A percentile compares a stretch with the other conserved stretches of the same genome.
phyloP scores from a whole-genome alignment of 2,329 filamentous ascomycete species.

The Colletotrichum camelliae region DNA sequence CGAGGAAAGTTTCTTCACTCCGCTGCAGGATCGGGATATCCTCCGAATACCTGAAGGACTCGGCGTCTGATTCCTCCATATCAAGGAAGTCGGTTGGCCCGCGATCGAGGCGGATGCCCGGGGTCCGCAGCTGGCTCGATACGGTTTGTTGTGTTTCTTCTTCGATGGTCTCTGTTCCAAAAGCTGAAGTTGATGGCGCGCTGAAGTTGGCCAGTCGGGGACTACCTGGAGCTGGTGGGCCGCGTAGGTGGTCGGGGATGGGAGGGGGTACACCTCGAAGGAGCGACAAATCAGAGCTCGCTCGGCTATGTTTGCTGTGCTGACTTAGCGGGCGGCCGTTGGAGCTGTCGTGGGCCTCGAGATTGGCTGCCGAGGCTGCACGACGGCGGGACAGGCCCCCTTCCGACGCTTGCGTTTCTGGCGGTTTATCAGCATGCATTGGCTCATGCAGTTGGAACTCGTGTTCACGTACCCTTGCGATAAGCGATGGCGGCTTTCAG shows the following conservation, averaged over 20 bases:
- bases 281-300: constrained; percentile 73
- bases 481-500: constrained; percentile 72
- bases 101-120: constrained; percentile 59
- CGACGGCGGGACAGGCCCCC: constrained; percentile 53
- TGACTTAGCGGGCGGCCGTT: constrained; percentile 61
- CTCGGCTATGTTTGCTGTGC: constrained; percentile 71
- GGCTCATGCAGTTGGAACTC: not conserved
- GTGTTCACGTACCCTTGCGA: constrained; percentile 66
- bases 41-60: constrained; percentile 70
- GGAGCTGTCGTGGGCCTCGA: constrained; percentile 59
- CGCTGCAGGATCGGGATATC: constrained; percentile 71
- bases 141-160: constrained; percentile 45
- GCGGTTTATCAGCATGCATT: constrained; percentile 13
- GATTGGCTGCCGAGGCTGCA: constrained; percentile 66
- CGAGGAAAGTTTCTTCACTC: constrained; percentile 66
- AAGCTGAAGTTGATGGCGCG: constrained; percentile 33
- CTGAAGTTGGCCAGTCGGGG: constrained; percentile 52
- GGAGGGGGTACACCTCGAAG: constrained; percentile 59
- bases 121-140: constrained; percentile 53
- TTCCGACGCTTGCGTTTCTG: constrained; percentile 34
- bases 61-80: constrained; percentile 73
- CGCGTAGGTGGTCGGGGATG: constrained; percentile 44
- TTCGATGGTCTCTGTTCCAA: constrained; percentile 43
- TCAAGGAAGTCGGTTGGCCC: constrained; percentile 62
- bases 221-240: constrained; percentile 31